Evolutionary conservation across 2,329 filamentous ascomycete species (phyloP), one percentile per base, ranked within the genome.

Genomic region (Zymoseptoria crescenta): DNA sequence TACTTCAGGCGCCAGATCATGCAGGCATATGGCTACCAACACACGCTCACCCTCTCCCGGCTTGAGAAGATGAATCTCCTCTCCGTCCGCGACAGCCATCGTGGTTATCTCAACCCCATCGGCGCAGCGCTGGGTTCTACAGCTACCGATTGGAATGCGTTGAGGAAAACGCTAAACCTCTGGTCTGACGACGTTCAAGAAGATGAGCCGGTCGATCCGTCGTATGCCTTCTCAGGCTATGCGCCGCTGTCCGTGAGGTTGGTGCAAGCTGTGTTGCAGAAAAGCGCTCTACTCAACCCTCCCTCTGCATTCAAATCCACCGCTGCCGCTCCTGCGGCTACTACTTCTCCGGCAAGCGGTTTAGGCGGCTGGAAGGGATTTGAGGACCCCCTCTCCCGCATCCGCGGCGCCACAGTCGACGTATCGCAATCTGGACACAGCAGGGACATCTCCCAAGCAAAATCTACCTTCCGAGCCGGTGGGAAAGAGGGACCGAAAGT

Each of bases 181-280:
- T 96, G 96, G 71, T 88, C 96, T 58, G 94, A 99, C 72, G 94
- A 97, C 72, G 93, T 99, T 48, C 92, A 96, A 70, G 94, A 99
- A 74, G 87, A 94, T 60, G 88, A 95, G 52, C 94, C 94, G 2
- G 89, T 94, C 68, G 94, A 99, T 68, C 87, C 97, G 62, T 88
- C 92, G n/a, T 99, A 99, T 69, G 92, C 96, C 9, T 99, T 97
- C 75, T 96, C 90, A 64, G 95, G 94, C 56, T 99, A 97, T 71
- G 94, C 95, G 4, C 95, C 94, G 0, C 81, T 99, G 10, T 96
- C 90, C 51, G 84, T 97, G 56, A 87, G 94, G 16, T 83, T 99
- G 4, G 87, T 99, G 5, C 95, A 99, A 74, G 94, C 90, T 71
- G 83, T 97, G 54, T 76, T 99, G 53, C 92, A 97, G 73, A 99